Conservation (phyloP, 2,329 filamentous ascomycete genomes). For the Thielaviopsis ethacetica region DNA sequence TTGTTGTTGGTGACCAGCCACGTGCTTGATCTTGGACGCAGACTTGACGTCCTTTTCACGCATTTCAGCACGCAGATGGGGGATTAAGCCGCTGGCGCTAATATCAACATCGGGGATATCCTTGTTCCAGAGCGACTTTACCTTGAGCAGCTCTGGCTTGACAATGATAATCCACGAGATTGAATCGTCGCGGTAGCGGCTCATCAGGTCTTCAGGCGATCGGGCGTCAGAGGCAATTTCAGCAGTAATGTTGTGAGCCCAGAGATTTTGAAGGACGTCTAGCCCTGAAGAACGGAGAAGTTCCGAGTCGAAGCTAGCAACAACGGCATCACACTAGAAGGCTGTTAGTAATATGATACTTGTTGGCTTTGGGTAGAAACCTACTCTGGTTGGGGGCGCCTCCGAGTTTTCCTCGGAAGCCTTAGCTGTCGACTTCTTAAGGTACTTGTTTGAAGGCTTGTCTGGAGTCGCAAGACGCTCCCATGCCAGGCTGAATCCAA, state of each 20-base stretch:
- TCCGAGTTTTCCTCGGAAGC: conserved; percentile 44
- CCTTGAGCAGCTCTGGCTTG: conserved; percentile 65
- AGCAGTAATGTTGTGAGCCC: conserved; percentile 70
- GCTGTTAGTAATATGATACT: conserved; percentile 11
- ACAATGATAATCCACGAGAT: conserved; percentile 83
- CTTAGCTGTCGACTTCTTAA: conserved; percentile 50
- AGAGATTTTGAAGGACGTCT: conserved; percentile 62
- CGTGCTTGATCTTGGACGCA: conserved; percentile 24
- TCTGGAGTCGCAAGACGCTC: conserved; percentile 59
- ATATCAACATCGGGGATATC: conserved; percentile 64
- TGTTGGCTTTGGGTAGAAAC: conserved; percentile 16
- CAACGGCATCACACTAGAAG: conserved; percentile 64
- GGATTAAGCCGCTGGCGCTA: conserved; percentile 37
- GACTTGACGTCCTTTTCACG: conserved; percentile 58
- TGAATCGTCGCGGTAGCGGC: conserved; percentile 57
- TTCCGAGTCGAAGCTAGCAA: conserved; percentile 70
- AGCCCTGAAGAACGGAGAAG: conserved; percentile 62
- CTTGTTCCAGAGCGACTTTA: conserved; percentile 61
- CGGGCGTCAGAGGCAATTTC: conserved; percentile 70
- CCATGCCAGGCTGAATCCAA: conserved; percentile 84
- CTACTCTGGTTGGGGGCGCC: conserved; percentile 37
- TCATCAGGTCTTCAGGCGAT: conserved; percentile 63
- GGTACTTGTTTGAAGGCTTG: conserved; percentile 37
- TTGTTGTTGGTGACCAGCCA: conserved; percentile 15
- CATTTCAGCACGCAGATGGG: conserved; percentile 67